Evolutionary conservation across 345 rosid genomes (phyloP).

Genomic region (Salix purpurea): DNA sequence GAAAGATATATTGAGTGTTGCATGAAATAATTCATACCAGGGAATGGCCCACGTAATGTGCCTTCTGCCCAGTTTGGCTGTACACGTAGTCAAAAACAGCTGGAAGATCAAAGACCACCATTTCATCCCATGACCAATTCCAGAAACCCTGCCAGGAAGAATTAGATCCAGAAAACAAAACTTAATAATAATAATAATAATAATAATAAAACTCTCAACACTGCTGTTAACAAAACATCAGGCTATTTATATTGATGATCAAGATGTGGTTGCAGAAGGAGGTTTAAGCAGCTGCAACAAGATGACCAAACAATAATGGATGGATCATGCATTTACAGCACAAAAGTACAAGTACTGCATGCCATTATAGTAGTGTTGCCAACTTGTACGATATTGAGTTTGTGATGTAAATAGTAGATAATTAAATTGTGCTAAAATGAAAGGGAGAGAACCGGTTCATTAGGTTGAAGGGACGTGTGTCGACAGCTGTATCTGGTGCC

Average conservation of each 20-base stretch:
- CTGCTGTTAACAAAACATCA: no score
- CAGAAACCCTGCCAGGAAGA: conserved; percentile 53
- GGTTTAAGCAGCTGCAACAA: background rate
- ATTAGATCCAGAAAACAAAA: background rate
- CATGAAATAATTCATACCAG: conserved; percentile 40
- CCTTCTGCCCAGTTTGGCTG: conserved; percentile 56
- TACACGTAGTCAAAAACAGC: conserved; percentile 61
- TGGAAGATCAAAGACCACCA: conserved; percentile 65
- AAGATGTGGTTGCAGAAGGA: no score
- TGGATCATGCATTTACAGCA: background rate
- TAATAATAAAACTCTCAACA: no score
- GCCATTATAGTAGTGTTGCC: background rate
- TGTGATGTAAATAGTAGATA: no score
- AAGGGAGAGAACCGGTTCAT: conserved; percentile 34
- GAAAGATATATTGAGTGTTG: no score
- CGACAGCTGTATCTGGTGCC: conserved; percentile 76
- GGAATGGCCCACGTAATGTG: conserved; percentile 88
- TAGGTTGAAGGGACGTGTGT: conserved; percentile 51
- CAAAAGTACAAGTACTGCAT: background rate
- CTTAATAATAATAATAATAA: no score
- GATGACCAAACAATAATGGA: background rate
- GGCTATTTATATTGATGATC: no score
- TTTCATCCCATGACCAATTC: conserved; percentile 96
- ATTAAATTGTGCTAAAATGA: background rate
- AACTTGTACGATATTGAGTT: background rate